phyloP scores from a whole-genome alignment of 75 land plant species.

The Selaginella moellendorffii region DNA sequence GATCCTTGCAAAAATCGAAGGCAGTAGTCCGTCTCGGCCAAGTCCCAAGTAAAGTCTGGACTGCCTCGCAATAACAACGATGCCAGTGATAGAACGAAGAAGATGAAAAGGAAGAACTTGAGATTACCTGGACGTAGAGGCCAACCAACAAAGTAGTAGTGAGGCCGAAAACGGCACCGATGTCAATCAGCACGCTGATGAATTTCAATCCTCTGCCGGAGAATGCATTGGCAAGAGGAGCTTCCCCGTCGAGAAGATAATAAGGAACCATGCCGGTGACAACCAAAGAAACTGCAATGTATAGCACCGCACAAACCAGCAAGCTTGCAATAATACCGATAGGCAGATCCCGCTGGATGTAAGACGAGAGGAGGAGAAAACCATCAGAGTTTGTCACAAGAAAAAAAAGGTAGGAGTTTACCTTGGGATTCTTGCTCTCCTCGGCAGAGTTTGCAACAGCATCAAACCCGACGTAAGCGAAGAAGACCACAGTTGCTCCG shows the following conservation, averaged over 20 bases:
- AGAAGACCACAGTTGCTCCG: constrained; percentile 90
- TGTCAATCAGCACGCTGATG: constrained; percentile 56
- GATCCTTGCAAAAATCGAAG: constrained; percentile 56
- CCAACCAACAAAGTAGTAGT: constrained; percentile 92
- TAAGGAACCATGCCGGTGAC: constrained; percentile 97
- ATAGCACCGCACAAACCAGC: constrained; percentile 52
- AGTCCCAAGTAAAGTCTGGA: constrained; percentile 87
- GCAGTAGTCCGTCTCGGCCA: constrained; percentile 88
- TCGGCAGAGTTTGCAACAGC: constrained; percentile 99
- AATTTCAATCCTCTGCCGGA: constrained; percentile 43
- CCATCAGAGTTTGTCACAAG: too few species aligned
- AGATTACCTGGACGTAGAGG: constrained; percentile 86
- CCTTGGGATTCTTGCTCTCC: constrained; percentile 90
- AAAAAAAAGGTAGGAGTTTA: too few species aligned
- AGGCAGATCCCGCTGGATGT: constrained; percentile 75
- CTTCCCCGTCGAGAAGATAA: constrained; percentile 58
- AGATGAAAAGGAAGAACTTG: background rate
- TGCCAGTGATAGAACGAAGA: background rate
- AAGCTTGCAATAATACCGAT: constrained; percentile 82
- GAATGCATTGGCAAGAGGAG: constrained; percentile 80
- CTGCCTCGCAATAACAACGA: constrained; percentile 26
- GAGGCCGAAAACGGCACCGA: constrained; percentile 89
- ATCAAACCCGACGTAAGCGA: constrained; percentile 98
- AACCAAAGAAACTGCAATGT: constrained; percentile 80
- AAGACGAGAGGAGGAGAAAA: background rate